phyloP scores from a whole-genome alignment of 179 eudicot genomes.

The Carnegiea gigantea region DNA sequence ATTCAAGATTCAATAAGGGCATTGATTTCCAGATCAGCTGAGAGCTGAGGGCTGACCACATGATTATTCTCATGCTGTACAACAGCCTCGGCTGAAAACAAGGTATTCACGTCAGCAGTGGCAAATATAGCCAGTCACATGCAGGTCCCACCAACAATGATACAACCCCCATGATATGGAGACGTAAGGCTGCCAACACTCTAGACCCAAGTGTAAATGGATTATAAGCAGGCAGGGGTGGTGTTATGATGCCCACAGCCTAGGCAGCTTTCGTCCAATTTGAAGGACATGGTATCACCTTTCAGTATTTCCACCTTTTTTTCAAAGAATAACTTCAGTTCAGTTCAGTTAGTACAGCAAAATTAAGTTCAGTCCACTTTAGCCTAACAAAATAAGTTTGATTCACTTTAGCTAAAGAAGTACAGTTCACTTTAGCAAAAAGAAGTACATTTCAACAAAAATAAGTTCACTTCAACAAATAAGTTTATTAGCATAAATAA shows the following conservation, averaged over 20 bases:
- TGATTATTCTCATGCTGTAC: neutral
- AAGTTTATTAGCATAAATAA: no score
- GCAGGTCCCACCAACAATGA: neutral
- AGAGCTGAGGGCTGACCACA: neutral
- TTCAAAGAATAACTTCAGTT: no score
- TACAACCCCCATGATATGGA: neutral
- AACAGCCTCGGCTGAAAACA: neutral
- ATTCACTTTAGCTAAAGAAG: no score
- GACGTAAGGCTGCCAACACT: neutral
- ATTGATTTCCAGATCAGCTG: neutral
- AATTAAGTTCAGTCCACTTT: no score
- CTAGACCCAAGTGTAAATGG: neutral
- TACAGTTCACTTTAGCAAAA: no score
- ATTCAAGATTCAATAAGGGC: neutral
- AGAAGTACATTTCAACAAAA: no score
- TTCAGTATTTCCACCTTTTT: neutral
- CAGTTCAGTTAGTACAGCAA: no score
- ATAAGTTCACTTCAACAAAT: no score
- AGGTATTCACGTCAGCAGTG: neutral
- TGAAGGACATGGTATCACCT: neutral
- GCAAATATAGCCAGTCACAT: neutral
- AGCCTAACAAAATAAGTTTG: no score
- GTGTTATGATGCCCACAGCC: neutral
- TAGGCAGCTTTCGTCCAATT: neutral
- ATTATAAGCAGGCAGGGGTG: neutral